Base-by-base conservation (phyloP, 768 basidiomycete species). In the Tylopilus balloui region DNA sequence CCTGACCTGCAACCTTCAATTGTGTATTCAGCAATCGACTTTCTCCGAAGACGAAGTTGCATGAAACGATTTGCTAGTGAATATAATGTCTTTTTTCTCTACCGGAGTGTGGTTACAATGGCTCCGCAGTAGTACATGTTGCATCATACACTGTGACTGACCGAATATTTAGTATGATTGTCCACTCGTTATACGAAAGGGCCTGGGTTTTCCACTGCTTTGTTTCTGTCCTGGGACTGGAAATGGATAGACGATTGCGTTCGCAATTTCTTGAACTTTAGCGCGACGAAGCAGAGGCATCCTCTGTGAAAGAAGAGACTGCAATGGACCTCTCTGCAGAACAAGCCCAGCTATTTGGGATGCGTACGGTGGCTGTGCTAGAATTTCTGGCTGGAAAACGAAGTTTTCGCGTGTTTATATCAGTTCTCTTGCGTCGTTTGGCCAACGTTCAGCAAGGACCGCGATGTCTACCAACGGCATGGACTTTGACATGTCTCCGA, bases 1-100 rank as follows among this genome's bases (percentile, higher is more conserved):
- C 81, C 82, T 6, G 82, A 84, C 55, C 82, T 77, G 8, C 82
- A 83, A 57, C 79, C 81, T 31, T n/a, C n/a, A n/a, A n/a, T n/a
- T 69, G 74, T 38, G 66, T 83, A n/a, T 83, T 83, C 68, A 83
- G 83, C 53, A 69, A 75, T 40, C 64, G 74, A 32, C 67, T 83
- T 42, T 75, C 71, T 0, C 77, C 79, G 0, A 66, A 70, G 20
- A 58, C 82, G 66, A 81, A 80, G 64, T 60, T 67, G 24, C 62
- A 63, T 32, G 32, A 14, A n/a, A 32, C 32, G 32, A 8, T 32
- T 84, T 42, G 82, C 82, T 36, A 81, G 80, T 47, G 82, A 15
- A 28, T 83, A 83, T 56, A 83, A 84, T 49, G 80, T 83, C 28
- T 80, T 79, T 63, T 83, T 70, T 57, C 12, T 32, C 7, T 32